Evolutionary conservation across 257 asterid species (phyloP), one percentile per base, ranked within the genome.

Genomic region (Nicotiana obtusifolia): DNA sequence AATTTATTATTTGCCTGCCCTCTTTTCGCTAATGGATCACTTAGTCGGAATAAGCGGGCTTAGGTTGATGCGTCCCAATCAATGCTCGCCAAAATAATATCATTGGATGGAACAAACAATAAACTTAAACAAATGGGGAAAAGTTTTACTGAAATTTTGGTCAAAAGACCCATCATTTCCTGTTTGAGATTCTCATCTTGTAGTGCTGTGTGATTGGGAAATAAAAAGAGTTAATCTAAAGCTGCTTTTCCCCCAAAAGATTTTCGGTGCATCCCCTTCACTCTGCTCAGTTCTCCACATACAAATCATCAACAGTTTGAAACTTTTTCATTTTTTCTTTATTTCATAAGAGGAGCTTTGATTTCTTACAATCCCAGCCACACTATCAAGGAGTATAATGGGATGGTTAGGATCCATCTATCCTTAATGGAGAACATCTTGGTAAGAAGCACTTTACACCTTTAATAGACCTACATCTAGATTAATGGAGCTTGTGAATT

Each of bases 151-250:
- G 0, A 24, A 81, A 41, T 1, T 52, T 24, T 10, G 86, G 91
- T 88, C 93, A 88, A 90, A 86, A 89, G 60, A 66, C 67, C 77
- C 85, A 88, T 92, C 89, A 86, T 90, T 84, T 54, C 31, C 10
- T 19, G 57, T 56, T 60, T 35, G 83, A 92, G 97, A 95, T 91
- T 93, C 96, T 90, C 89, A 89, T 94, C 93, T 87, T 81, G 91
- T 89, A 93, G 93, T 85, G 95, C 87, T 86, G 71, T 86, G 87
- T 85, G 91, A 89, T 88, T 89, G 89, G 89, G 86, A 90, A 88
- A 91, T 86, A 67, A 71, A 87, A 89, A 88, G 78, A 84, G 1
- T 19, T 65, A 64, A 64, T 64, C 5, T 19, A 67, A 35, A 31
- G 49, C 15, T 31, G 15, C 20, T 31, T 31, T 57, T 16, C 33